Evolutionary conservation across 257 asterid genomes (phyloP).

Genomic region (Nicotiana sylvestris): DNA sequence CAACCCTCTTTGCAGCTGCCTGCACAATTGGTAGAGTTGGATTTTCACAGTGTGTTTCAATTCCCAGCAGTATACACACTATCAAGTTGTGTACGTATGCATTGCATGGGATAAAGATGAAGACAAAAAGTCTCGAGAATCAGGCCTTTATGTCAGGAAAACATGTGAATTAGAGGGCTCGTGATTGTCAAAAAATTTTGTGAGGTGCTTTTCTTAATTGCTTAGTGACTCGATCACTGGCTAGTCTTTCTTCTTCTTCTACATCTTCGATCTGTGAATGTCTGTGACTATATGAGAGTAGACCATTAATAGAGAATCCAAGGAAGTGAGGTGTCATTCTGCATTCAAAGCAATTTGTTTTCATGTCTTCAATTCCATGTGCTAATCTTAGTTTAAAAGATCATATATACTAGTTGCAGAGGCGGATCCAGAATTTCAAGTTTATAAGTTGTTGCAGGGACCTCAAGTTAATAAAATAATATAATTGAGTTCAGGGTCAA

Average conservation of each 20-base stretch:
- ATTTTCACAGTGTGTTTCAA: not conserved
- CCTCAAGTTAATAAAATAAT: too few species aligned
- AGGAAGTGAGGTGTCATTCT: constrained; percentile 7
- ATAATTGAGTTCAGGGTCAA: too few species aligned
- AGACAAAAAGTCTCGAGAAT: constrained; percentile 16
- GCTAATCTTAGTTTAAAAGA: not conserved
- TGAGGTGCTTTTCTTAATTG: constrained; percentile 28
- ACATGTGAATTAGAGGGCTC: constrained; percentile 54
- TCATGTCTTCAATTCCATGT: not conserved
- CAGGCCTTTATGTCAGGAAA: constrained; percentile 44
- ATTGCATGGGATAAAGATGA: constrained; percentile 47
- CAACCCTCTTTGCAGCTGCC: not conserved
- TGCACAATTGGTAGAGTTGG: not conserved
- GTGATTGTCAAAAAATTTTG: constrained; percentile 35
- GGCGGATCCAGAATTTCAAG: too few species aligned
- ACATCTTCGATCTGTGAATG: not conserved
- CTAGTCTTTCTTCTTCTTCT: not conserved
- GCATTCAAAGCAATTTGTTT: not conserved
- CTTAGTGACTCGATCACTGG: not conserved
- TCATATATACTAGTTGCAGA: too few species aligned
- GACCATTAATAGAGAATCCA: constrained; percentile 5
- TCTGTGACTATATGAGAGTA: not conserved
- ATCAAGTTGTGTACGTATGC: not conserved
- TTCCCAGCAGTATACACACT: not conserved
- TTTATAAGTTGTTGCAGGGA: too few species aligned